Conservation (phyloP, 2,329 filamentous ascomycete species). For the Pseudocercospora ulei region DNA sequence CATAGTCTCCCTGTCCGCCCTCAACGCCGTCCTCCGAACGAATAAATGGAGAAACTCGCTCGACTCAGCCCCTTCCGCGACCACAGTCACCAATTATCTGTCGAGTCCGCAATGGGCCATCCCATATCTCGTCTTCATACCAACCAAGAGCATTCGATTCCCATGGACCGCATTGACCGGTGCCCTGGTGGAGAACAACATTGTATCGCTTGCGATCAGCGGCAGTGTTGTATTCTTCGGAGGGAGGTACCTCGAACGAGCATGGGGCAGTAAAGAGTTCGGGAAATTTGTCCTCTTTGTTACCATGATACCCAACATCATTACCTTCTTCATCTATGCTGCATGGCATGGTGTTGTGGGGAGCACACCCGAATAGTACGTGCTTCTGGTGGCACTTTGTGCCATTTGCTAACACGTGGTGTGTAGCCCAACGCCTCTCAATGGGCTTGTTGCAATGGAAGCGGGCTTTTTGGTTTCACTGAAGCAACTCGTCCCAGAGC, state of each 20-base stretch:
- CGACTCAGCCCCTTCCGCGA: conserved; percentile 22
- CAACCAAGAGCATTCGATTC: conserved; percentile 71
- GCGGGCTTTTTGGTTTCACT: conserved; percentile 92
- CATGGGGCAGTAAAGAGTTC: conserved; percentile 87
- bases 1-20: conserved; percentile 65
- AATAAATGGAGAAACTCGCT: conserved; percentile 48
- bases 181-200: conserved; percentile 82
- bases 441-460: conserved; percentile 79
- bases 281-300: conserved; percentile 77
- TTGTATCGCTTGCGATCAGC: conserved; percentile 73
- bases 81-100: conserved; percentile 32
- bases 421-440: conserved; percentile 61
- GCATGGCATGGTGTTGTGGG: conserved; percentile 61
- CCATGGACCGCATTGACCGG: conserved; percentile 87
- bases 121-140: conserved; percentile 81
- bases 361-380: conserved; percentile 59
- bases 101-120: conserved; percentile 34
- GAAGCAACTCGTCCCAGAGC: conserved; percentile 92
- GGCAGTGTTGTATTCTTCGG: conserved; percentile 77
- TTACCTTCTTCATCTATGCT: conserved; percentile 64
- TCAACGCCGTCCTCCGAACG: conserved; percentile 71
- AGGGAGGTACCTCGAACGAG: conserved; percentile 86
- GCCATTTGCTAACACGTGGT: conserved; percentile 6
- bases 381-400: conserved; percentile 1
- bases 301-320: conserved; percentile 67